Base-by-base conservation (phyloP, 805 yeast genomes). In the Metschnikowia koreensis region DNA sequence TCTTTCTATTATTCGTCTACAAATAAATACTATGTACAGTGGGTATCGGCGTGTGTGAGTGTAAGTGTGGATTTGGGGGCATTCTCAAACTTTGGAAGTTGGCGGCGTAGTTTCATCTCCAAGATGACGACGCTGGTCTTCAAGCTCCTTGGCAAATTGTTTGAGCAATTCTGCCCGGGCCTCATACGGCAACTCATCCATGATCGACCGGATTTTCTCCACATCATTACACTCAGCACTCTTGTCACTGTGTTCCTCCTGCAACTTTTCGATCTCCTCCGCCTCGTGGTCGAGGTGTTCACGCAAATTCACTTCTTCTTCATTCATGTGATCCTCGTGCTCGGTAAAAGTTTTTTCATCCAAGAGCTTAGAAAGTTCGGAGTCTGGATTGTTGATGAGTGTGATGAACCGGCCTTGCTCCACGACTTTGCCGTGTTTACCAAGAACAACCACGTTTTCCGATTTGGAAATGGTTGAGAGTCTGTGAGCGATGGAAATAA, bases 391-490 rank as follows among this genome's bases (percentile, higher is more conserved):
- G 55, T 74, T 69, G 61, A 70, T 73, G 53, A 74, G 66, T 38
- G 69, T 70, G 16, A 71, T 66, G 55, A 74, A 74, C 41, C 67
- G 62, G 13, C 79, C 68, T 45, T 66, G 66, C 50, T 75, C 79
- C 9, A 73, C 70, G 1, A 73, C 77, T 54, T 65, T 64, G 2
- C 78, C 79, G 26, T 65, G 57, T 52, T 73, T 73, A 9, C 77
- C 78, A 37, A 75, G 63, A 1, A 75, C 79, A 42, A 75, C 64
- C 7, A 75, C 75, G 51, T 69, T 67, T 46, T 74, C 78, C 2
- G 78, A 73, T 48, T 74, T 74, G 37, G 77, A 73, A 31, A 74
- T 75, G 7, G 79, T 75, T 1, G 77, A 73, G 40, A 75, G 64
- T 47, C 79, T 62, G 56, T 74, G 79, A 10, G 79, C 79, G 56